These are phyloP conservation scores for Dictyostelium brefeldianum DNA, from an alignment of 78 protist species.

Conservation along the genomic window DNA sequence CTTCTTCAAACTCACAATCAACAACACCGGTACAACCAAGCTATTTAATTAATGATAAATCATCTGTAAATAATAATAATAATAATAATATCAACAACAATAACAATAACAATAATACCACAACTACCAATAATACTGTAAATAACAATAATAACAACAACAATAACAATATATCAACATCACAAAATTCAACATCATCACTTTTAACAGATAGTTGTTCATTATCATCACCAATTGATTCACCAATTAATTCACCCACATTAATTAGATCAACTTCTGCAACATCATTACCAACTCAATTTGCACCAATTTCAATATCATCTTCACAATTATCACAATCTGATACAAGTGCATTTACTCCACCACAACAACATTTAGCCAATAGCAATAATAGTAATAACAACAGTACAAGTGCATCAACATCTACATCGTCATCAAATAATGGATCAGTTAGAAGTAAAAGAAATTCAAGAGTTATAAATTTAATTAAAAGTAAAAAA, in stretches of 20 bases:
- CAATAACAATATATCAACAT: constrained; percentile 58
- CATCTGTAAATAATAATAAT: background rate
- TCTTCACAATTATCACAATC: background rate
- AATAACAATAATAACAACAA: constrained; percentile 42
- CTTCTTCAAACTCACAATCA: background rate
- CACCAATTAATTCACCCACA: background rate
- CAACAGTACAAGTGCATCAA: background rate
- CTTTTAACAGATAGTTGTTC: background rate
- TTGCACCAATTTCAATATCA: background rate
- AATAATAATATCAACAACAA: background rate
- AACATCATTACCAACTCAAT: background rate
- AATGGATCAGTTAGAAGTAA: background rate
- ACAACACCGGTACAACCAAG: constrained; percentile 40
- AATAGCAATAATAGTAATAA: background rate
- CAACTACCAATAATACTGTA: constrained; percentile 22
- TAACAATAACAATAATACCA: background rate
- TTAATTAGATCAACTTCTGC: constrained; percentile 4
- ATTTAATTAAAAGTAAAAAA: constrained; percentile 45
- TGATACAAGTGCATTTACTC: background rate
- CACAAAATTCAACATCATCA: background rate
- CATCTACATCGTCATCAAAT: no score
- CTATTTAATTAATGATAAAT: constrained; percentile 25
- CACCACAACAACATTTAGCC: background rate
- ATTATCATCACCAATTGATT: background rate
- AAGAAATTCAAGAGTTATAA: constrained; percentile 62